Evolutionary conservation across 2,329 filamentous ascomycete genomes (phyloP).

Genomic region (Cylindrodendrum hubeiense): DNA sequence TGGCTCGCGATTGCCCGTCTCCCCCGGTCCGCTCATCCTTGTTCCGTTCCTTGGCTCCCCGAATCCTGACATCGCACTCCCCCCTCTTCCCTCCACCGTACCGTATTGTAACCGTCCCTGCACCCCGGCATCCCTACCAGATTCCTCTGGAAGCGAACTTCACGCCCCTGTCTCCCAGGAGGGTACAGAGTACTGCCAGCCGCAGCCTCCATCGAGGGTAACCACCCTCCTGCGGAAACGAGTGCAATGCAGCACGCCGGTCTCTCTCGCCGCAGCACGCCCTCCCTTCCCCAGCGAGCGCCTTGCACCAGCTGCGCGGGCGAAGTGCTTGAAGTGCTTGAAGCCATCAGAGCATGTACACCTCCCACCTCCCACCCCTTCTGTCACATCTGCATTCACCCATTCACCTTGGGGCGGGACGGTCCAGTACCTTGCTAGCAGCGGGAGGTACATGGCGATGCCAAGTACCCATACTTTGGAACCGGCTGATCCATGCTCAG

Average conservation of each 20-base stretch:
- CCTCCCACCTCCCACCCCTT: neutral
- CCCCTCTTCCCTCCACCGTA: slow-evolving; percentile 32
- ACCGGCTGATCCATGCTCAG: slow-evolving; percentile 35
- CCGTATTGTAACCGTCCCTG: slow-evolving; percentile 39
- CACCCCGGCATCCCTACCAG: slow-evolving; percentile 31
- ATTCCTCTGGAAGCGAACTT: slow-evolving; percentile 41
- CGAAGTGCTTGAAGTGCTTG: neutral
- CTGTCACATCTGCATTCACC: slow-evolving; percentile 4
- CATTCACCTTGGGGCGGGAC: neutral
- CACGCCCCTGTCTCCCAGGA: slow-evolving; percentile 34
- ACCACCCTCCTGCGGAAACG: slow-evolving; percentile 6
- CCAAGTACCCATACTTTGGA: slow-evolving; percentile 22
- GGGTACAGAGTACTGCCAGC: slow-evolving; percentile 32
- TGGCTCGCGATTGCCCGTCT: slow-evolving; percentile 37
- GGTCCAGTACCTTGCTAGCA: neutral
- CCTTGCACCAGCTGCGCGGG: neutral
- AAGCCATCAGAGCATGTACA: neutral
- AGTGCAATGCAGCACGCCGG: neutral
- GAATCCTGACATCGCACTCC: slow-evolving; percentile 33
- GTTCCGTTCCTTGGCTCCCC: slow-evolving; percentile 37
- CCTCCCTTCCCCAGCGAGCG: neutral
- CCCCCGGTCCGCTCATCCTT: slow-evolving; percentile 37
- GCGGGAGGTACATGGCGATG: neutral
- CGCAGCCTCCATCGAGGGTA: slow-evolving; percentile 31
- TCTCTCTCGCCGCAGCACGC: slow-evolving; percentile 5